phyloP scores from a whole-genome alignment of 768 basidiomycete species.

The Xerocomus potaroensis region DNA sequence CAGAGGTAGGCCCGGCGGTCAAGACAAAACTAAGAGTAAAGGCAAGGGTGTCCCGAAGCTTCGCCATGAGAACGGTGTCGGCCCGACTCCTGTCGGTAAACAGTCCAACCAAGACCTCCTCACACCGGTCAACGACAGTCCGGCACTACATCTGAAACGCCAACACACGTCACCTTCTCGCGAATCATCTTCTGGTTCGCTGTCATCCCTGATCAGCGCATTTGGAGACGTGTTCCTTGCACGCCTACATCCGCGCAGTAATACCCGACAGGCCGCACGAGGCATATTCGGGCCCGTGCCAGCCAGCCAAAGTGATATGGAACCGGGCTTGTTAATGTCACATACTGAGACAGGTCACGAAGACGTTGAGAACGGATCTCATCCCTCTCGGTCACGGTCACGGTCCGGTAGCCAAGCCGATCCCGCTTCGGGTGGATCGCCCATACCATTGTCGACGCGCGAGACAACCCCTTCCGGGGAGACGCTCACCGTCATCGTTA shows the following conservation, averaged over 20 bases:
- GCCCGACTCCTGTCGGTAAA: background rate
- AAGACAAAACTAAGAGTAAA: background rate
- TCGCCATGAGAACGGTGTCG: background rate
- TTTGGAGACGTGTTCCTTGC: constrained; percentile 15
- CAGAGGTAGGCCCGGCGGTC: background rate
- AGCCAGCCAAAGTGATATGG: constrained; percentile 1
- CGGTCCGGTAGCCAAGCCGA: background rate
- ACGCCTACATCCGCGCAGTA: constrained; percentile 2
- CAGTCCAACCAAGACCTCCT: background rate
- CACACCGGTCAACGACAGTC: background rate
- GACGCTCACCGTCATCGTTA: constrained; percentile 76
- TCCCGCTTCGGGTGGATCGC: background rate
- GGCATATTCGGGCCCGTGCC: background rate
- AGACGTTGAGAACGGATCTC: background rate
- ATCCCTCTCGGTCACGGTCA: background rate
- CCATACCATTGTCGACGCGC: background rate
- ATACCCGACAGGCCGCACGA: background rate
- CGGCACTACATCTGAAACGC: background rate
- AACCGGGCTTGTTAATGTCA: constrained; percentile 5
- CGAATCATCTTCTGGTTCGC: constrained; percentile 14
- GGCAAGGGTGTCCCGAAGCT: constrained; percentile 4
- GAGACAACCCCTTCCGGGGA: constrained; percentile 51
- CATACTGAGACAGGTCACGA: constrained; percentile 5
- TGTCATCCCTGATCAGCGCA: constrained; percentile 19
- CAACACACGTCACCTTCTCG: background rate